A percentile compares a stretch with the other conserved stretches of the same genome.
phyloP scores from a whole-genome alignment of 2,329 filamentous ascomycete genomes.

The Lanzia echinophila region DNA sequence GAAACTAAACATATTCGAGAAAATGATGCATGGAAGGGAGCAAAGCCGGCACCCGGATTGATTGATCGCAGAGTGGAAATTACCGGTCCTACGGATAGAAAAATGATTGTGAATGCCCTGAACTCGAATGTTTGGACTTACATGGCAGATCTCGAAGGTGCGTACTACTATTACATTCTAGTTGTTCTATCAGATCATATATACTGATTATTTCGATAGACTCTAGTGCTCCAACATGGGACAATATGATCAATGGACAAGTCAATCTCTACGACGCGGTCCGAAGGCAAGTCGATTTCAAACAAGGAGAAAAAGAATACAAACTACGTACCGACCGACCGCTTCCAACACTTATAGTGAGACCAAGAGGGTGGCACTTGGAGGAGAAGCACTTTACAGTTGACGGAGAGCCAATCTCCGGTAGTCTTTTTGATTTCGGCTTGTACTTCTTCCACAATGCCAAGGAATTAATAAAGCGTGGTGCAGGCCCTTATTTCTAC shows the following conservation, averaged over 20 bases:
- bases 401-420: slow-evolving; percentile 91
- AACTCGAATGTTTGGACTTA: slow-evolving; percentile 98
- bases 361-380: slow-evolving; percentile 94
- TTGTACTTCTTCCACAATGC: slow-evolving; percentile 99
- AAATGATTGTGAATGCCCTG: slow-evolving; percentile 97
- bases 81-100: slow-evolving; percentile 92
- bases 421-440: slow-evolving; percentile 91
- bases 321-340: slow-evolving; percentile 88
- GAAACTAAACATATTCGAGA: slow-evolving; percentile 95
- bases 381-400: slow-evolving; percentile 98
- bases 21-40: slow-evolving; percentile 87
- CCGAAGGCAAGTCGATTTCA: slow-evolving; percentile 91
- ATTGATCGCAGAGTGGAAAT: slow-evolving; percentile 95
- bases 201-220: slow-evolving; percentile 46
- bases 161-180: slow-evolving; percentile 21
- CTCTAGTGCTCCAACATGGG: slow-evolving; percentile 93
- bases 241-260: slow-evolving; percentile 98
- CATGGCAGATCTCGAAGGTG: slow-evolving; percentile 98
- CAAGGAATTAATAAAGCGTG: slow-evolving; percentile 74
- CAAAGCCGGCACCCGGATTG: slow-evolving; percentile 82
- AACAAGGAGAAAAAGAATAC: slow-evolving; percentile 91
- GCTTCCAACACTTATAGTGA: slow-evolving; percentile 85
- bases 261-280: slow-evolving; percentile 96
- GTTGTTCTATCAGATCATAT: background rate
- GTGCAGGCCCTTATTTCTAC: slow-evolving; percentile 93